phyloP scores from a whole-genome alignment of 225 moss, liverwort and hornwort genomes.

The Pleurozium schreberi region DNA sequence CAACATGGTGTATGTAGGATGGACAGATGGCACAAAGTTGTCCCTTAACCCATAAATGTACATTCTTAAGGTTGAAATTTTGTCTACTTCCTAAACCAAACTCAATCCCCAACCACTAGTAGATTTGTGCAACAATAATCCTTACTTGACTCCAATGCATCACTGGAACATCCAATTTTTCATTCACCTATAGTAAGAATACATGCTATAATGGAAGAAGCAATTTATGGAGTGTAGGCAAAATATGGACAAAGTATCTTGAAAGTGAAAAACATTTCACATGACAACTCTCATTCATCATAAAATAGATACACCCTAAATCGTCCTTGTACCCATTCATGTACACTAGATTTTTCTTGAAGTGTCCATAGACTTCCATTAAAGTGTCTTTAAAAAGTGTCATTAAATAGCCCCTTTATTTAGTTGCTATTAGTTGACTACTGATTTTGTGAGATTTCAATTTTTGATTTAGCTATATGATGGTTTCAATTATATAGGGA shows the following conservation, averaged over 20 bases:
- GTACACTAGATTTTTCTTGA: too few species aligned
- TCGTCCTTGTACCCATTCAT: too few species aligned
- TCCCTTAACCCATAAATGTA: neutral
- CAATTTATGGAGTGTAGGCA: rapidly evolving
- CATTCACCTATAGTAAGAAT: neutral
- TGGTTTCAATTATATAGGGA: too few species aligned
- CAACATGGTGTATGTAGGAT: neutral
- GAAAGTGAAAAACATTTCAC: neutral
- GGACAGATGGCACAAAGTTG: too few species aligned
- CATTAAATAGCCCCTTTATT: too few species aligned
- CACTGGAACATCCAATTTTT: neutral
- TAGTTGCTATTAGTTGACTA: too few species aligned
- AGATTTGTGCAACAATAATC: neutral
- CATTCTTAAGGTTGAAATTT: neutral
- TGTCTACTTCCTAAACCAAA: neutral
- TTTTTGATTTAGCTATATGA: too few species aligned
- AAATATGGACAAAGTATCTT: neutral
- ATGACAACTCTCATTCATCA: too few species aligned
- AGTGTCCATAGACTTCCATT: too few species aligned
- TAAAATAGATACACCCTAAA: too few species aligned
- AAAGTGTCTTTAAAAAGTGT: too few species aligned
- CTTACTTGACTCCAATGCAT: neutral
- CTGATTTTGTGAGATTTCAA: too few species aligned
- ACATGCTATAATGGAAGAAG: neutral
- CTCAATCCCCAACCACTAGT: neutral